Evolutionary conservation across 805 yeast species (phyloP).

Genomic region (Sugiyamaella boreocaroliniensis): DNA sequence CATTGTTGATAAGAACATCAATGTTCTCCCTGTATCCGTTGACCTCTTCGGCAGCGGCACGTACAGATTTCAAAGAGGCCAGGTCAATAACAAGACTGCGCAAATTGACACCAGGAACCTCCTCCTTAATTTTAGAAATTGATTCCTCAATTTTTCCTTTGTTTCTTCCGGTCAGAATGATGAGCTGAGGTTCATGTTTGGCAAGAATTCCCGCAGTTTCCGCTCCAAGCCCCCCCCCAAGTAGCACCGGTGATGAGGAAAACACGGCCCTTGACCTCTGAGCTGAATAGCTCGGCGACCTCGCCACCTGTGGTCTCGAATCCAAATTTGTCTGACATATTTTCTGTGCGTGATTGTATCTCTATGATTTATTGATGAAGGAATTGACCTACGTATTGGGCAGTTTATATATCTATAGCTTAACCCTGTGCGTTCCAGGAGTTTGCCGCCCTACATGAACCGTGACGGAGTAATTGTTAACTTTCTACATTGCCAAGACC

Average conservation of each 20-base stretch:
- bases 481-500: no score
- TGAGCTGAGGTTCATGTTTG: constrained; percentile 6
- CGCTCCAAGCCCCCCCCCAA: constrained; percentile 14
- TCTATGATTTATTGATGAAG: no score
- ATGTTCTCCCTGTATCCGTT: constrained; percentile 26
- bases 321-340: no score
- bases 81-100: constrained; percentile 13
- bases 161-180: constrained; percentile 9
- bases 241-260: constrained; percentile 13
- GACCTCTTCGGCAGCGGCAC: constrained; percentile 14
- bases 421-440: no score
- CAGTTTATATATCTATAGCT: no score
- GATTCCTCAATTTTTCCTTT: constrained; percentile 5
- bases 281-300: constrained; percentile 4
- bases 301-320: constrained; percentile 7
- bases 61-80: constrained; percentile 10
- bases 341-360: no score
- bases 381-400: no score
- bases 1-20: constrained; percentile 65
- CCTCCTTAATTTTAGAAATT: constrained; percentile 4
- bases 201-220: constrained; percentile 12
- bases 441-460: no score
- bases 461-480: no score
- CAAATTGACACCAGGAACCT: constrained; percentile 8
- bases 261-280: constrained; percentile 10